phyloP scores from a whole-genome alignment of 1,139 yeast genomes.

The Diutina pseudorugosa region DNA sequence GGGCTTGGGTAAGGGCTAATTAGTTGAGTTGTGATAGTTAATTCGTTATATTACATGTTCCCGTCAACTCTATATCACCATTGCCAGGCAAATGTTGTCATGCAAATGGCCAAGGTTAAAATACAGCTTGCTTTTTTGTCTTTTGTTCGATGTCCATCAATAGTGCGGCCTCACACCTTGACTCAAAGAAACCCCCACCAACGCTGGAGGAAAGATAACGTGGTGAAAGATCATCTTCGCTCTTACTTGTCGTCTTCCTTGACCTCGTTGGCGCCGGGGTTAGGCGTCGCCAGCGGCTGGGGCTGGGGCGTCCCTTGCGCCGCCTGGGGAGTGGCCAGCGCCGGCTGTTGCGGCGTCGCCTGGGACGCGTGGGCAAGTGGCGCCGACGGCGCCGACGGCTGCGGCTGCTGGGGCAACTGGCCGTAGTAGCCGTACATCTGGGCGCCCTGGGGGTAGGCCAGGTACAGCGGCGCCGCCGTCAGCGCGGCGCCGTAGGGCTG shows the following conservation, averaged over 20 bases:
- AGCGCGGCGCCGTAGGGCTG: neutral
- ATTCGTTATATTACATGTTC: neutral
- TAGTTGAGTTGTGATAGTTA: too few species aligned
- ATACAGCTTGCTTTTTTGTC: neutral
- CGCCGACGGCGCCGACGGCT: neutral
- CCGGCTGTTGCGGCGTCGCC: slow-evolving; percentile 4
- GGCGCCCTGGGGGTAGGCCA: slow-evolving; percentile 4
- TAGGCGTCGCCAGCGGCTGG: slow-evolving; percentile 1
- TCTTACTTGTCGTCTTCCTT: slow-evolving; percentile 1
- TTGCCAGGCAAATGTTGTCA: neutral
- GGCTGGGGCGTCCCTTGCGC: slow-evolving; percentile 3
- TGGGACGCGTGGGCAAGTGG: neutral
- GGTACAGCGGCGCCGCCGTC: slow-evolving; percentile 1
- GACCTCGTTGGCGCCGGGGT: neutral
- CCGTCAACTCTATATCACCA: neutral
- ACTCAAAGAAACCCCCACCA: neutral
- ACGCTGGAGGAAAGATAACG: too few species aligned
- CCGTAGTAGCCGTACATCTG: slow-evolving; percentile 4
- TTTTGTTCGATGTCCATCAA: neutral
- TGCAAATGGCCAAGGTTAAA: neutral
- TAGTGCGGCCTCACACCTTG: neutral
- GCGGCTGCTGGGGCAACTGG: neutral
- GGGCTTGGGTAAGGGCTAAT: too few species aligned
- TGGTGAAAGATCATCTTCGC: too few species aligned
- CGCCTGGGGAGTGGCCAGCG: slow-evolving; percentile 1